These are phyloP conservation scores for Fistulifera solaris DNA, from an alignment of 108 stramenopile genomes.

Conservation along the genomic window DNA sequence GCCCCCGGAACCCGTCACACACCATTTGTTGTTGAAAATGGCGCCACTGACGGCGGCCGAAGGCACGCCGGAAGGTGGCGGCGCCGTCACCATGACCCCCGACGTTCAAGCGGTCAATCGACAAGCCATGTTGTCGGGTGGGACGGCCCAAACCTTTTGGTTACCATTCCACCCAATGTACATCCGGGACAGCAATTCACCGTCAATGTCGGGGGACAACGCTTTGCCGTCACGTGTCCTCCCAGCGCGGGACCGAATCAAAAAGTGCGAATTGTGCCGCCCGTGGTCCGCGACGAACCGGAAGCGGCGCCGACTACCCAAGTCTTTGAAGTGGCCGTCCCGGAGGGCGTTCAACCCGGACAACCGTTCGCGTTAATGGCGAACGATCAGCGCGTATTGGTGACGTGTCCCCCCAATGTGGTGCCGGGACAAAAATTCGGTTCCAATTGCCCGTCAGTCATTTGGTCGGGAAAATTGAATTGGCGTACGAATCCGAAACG, in stretches of 20 bases:
- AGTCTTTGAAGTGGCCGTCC: constrained; percentile 85
- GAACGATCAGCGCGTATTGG: constrained; percentile 82
- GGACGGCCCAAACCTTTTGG: constrained; percentile 63
- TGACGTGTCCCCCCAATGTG: constrained; percentile 85
- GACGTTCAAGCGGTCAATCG: constrained; percentile 42
- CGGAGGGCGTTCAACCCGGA: constrained; percentile 68
- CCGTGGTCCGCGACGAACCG: constrained; percentile 26
- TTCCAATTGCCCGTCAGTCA: constrained; percentile 76
- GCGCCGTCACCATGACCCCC: constrained; percentile 46
- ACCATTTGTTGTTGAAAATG: constrained; percentile 28
- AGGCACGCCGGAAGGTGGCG: constrained; percentile 30
- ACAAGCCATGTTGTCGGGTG: constrained; percentile 23
- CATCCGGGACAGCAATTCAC: constrained; percentile 74
- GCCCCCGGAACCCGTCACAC: constrained; percentile 62
- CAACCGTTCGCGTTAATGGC: constrained; percentile 86
- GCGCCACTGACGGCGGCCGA: constrained; percentile 48
- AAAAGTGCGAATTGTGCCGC: constrained; percentile 77
- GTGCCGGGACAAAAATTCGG: constrained; percentile 80
- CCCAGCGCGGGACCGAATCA: constrained; percentile 63
- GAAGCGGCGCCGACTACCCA: constrained; percentile 57
- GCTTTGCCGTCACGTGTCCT: constrained; percentile 80
- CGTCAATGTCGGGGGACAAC: constrained; percentile 68
- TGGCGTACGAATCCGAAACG: constrained; percentile 66
- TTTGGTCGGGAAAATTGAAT: constrained; percentile 24
- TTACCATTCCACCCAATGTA: constrained; percentile 72